Evolutionary conservation across 768 basidiomycete species (phyloP), one percentile per base, ranked within the genome.

Genomic region (Boletus fagicola): DNA sequence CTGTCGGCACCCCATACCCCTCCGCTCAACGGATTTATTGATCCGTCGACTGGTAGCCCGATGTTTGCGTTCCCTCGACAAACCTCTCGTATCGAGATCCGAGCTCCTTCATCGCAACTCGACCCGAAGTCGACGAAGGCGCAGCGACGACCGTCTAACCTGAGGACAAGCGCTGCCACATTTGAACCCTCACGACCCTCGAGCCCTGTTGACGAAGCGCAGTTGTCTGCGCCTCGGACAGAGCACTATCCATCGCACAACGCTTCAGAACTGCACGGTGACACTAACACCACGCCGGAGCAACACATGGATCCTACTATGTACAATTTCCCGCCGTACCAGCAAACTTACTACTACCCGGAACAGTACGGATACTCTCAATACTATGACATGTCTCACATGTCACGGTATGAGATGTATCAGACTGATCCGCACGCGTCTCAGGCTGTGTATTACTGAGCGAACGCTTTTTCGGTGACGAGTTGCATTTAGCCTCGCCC

Each of bases 51-150:
- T 35, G 87, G 86, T 24, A 76, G 78, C 15, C 82, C 88, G n/a
- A 81, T 91, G 24, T 91, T 92, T 68, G 78, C 86, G 5, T 83
- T 87, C 65, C 86, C 89, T 35, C 82, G 88, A 20, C 84, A 88
- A 68, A 82, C 80, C 56, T 81, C 84, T 22, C 86, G 88, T 48
- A 73, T 92, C 54, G 85, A 89, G 72, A 92, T 92, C 50, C 86
- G 89, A 57, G 82, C 87, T 13, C 89, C 83, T 2, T 51, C 67
- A n/a, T 49, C 66, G 1, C 68, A 66, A 33, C 55, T 62, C 5
- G 72, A 74, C 18, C 39, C 49, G 1, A 71, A 70, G 62, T 43
- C 57, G 39, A 15, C 51, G 1, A 73, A 63, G 54, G 53, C 63
- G 15, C 61, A 62, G 44, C 70, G 66, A 47, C 68, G 74, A 54